Conservation (phyloP, 768 basidiomycete genomes). For the Lepiota brunneoincarnata region DNA sequence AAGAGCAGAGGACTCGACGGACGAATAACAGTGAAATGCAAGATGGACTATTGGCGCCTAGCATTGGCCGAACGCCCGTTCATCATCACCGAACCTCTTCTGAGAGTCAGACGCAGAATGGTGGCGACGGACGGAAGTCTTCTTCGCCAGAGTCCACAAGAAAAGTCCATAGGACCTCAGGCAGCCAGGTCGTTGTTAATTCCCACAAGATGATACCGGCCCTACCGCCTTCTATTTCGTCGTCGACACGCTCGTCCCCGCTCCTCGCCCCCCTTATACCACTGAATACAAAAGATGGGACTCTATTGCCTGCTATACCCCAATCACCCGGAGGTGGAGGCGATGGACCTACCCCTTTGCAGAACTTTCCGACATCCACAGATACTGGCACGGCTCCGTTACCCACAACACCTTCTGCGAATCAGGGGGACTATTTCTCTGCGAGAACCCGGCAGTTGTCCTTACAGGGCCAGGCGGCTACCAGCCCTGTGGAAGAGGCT, state of each 20-base stretch:
- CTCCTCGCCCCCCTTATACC: constrained; percentile 62
- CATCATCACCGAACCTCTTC: neutral
- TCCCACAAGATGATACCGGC: constrained; percentile 70
- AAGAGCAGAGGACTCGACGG: constrained; percentile 48
- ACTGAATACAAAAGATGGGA: constrained; percentile 27
- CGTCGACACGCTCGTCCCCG: constrained; percentile 45
- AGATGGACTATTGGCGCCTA: constrained; percentile 21
- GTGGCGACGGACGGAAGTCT: neutral
- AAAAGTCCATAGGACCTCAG: constrained; percentile 4
- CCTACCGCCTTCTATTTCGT: constrained; percentile 44
- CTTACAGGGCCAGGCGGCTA: constrained; percentile 31
- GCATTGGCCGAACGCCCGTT: constrained; percentile 16
- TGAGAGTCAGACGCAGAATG: neutral
- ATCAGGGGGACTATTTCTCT: constrained; percentile 54
- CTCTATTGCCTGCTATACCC: constrained; percentile 30
- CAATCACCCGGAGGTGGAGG: constrained; percentile 37
- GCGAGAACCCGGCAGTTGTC: constrained; percentile 44
- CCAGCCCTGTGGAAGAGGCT: constrained; percentile 14
- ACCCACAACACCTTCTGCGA: constrained; percentile 18
- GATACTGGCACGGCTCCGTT: constrained; percentile 27
- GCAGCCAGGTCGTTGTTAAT: constrained; percentile 41
- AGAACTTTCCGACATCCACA: constrained; percentile 19
- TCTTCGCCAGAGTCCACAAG: constrained; percentile 2
- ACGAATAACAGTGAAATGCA: constrained; percentile 18
- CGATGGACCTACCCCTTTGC: neutral